These are phyloP conservation scores for Boletus rufocinnamomeus DNA, from an alignment of 768 basidiomycete species.

Conservation along the genomic window DNA sequence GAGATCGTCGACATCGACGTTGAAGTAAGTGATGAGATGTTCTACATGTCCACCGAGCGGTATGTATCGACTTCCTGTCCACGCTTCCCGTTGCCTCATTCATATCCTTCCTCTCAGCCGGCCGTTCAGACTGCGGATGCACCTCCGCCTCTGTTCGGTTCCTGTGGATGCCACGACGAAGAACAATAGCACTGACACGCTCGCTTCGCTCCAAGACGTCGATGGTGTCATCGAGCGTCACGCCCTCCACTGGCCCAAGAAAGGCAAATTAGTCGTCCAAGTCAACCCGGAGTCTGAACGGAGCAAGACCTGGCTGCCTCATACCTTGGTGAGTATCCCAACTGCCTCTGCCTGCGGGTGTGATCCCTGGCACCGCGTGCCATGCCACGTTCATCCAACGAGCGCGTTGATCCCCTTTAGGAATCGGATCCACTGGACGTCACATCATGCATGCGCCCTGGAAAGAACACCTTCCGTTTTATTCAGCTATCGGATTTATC, in stretches of 20 bases:
- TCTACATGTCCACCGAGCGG: conserved; percentile 19
- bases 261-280: conserved; percentile 47
- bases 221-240: conserved; percentile 15
- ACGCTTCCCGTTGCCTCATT: neutral
- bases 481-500: conserved; percentile 49
- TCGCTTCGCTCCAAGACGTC: conserved; percentile 5
- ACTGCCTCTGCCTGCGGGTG: neutral
- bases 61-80: conserved; percentile 8
- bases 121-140: conserved; percentile 19
- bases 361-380: neutral
- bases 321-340: conserved; percentile 40
- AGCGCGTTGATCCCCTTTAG: conserved; percentile 18
- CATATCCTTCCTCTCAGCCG: neutral
- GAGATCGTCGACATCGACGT: conserved; percentile 28
- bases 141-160: conserved; percentile 28
- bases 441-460: conserved; percentile 42
- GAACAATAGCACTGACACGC: neutral
- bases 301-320: conserved; percentile 46
- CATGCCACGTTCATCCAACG: neutral
- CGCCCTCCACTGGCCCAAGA: conserved; percentile 43
- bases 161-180: neutral
- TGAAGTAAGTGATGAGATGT: conserved; percentile 25
- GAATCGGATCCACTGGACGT: conserved; percentile 41
- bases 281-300: conserved; percentile 41
- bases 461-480: conserved; percentile 50